A percentile compares a stretch with the other conserved stretches of the same genome.
phyloP scores from a whole-genome alignment of 768 basidiomycete genomes.

The Suillus decipiens region DNA sequence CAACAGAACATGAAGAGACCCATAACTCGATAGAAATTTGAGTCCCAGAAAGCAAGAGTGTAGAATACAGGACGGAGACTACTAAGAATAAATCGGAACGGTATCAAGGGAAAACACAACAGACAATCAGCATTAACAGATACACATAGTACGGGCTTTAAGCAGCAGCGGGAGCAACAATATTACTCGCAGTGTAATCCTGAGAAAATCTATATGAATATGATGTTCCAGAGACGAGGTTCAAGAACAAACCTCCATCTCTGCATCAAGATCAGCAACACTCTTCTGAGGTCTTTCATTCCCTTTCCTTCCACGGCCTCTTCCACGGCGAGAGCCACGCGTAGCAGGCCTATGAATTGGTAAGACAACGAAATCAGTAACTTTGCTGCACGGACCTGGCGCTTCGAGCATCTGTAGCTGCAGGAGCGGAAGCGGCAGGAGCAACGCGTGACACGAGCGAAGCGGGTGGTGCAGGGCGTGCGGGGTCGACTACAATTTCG shows the following conservation, averaged over 20 bases:
- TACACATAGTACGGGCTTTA: slow-evolving; percentile 16
- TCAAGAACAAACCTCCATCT: slow-evolving; percentile 82
- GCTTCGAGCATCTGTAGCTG: slow-evolving; percentile 29
- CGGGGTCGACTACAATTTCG: slow-evolving; percentile 92
- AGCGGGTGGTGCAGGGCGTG: slow-evolving; percentile 56
- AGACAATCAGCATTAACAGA: slow-evolving; percentile 6
- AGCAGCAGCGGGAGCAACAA: slow-evolving; percentile 42
- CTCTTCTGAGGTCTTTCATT: slow-evolving; percentile 72
- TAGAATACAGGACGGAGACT: slow-evolving; percentile 25
- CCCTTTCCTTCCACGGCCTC: slow-evolving; percentile 45
- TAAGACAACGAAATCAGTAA: slow-evolving; percentile 10
- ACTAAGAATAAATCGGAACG: slow-evolving; percentile 25
- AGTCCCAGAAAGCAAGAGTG: slow-evolving; percentile 16
- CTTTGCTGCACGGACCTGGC: slow-evolving; percentile 36
- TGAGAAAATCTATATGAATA: slow-evolving; percentile 28
- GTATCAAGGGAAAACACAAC: slow-evolving; percentile 17
- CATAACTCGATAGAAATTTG: not conserved
- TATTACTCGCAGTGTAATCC: slow-evolving; percentile 69
- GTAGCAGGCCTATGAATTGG: slow-evolving; percentile 30
- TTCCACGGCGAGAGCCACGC: slow-evolving; percentile 49
- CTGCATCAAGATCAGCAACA: slow-evolving; percentile 91
- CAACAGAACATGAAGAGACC: not conserved
- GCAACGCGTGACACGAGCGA: slow-evolving; percentile 86
- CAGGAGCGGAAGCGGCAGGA: slow-evolving; percentile 55
- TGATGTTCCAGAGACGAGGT: not conserved